Base-by-base conservation (phyloP, 2,329 filamentous ascomycete genomes). In the Stylonectria norvegica region DNA sequence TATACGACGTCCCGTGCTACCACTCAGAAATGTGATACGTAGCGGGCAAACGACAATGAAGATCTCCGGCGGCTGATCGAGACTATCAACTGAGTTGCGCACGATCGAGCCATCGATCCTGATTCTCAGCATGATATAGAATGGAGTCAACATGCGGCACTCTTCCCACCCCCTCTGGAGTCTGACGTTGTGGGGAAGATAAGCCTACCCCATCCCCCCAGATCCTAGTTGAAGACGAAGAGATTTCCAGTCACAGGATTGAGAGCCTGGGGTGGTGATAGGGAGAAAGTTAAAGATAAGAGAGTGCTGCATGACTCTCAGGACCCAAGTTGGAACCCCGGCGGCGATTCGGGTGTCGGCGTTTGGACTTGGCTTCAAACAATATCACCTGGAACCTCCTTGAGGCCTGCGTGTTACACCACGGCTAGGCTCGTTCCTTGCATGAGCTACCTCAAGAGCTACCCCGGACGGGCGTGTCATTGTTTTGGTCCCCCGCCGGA, bases 221-320 rank as follows among this genome's bases (percentile, higher is more conserved):
- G 36, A 42, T 42, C 40, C 39, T 38, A 40, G 48, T 25, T 43
- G 31, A 45, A 34, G 41, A 45, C 42, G 37, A 53, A 55, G 45
- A 41, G 51, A 46, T 45, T 54, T 49, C 39, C 30, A 45, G 45
- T 48, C 47, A 54, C 50, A 54, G 43, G 47, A 45, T 48, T 47
- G 38, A 37, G 28, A 42, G 35, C 43, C 47, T 55, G 48, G 49
- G 53, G 49, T 42, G 22, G 42, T 47, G 53, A 52, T 52, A 55
- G 40, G 49, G 46, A 39, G 42, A 32, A 33, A 31, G 20, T 29
- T 28, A 48, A 36, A 55, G 43, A 55, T 55, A 53, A 56, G 51
- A 36, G 40, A 37, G 31, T 37, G 22, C 22, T 43, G 44, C 47
- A 36, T 41, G 38, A 42, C 34, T 19, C 30, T 34, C 9, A 32